Evolutionary conservation across 371 early-diverging fungal species (phyloP), one percentile per base, ranked within the genome.

Genomic region (Syncephalastrum contaminatum): DNA sequence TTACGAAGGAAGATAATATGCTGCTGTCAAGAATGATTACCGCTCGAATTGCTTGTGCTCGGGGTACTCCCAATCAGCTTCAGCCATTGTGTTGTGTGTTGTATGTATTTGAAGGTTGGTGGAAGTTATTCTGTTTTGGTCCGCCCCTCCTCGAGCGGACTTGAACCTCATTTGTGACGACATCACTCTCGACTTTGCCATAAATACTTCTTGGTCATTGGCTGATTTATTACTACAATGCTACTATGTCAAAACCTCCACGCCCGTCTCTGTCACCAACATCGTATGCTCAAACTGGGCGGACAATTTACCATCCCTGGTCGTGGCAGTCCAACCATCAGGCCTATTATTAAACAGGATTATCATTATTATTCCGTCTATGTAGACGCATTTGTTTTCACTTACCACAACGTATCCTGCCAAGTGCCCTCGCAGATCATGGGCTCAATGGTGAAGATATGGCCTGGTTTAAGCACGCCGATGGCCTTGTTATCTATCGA

Each of bases 281-380:
- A 99, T 69, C 10, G 96, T 96, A 67, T 99, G 96, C 66, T 99
- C 99, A 79, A 99, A 99, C 81, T 99, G 99, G 1, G 99, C 98
- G 19, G 94, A 94, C 21, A 74, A 83, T 69, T 94, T 94, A 41
- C 98, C 98, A 66, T 98, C 98, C 44, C 60, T 70, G 6, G 98
- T 98, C 10, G 88, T 90, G 0, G 89, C 89, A 8, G 96, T 95
- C 96, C 95, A 95, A 52, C 82, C 70, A 67, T 97, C 96, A 15
- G 90, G 88, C 95, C 96, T 76, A 60, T 16, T 44, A 41, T 22
- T 10, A 4, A 1, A 21, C 14, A 21, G 21, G 5, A 25, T 30
- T 10, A 12, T 30, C 36, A 30, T 25, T 30, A 10, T 30, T 10
- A 10, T n/a, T 42, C 21, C 4, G 40, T 18, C 19, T 19, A 14